Base-by-base conservation (phyloP, 2,329 filamentous ascomycete species). In the Pseudovirgaria hyperparasitica region DNA sequence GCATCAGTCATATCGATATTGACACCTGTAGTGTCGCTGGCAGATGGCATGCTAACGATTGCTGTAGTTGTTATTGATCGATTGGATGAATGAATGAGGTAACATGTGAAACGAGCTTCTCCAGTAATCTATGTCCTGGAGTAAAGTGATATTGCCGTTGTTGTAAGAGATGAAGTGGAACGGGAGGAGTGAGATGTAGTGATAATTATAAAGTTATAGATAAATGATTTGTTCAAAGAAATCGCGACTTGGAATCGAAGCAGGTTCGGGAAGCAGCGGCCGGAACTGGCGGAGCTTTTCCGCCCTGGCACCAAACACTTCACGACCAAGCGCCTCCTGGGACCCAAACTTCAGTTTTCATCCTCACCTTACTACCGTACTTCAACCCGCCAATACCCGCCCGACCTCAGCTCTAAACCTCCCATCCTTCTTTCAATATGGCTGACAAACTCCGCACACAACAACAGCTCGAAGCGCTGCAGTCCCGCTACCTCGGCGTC, bases 361-460 rank as follows among this genome's bases (percentile, higher is more conserved):
- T 16, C 5, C 17, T 9, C 19, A 19, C 27, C 16, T 10, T 18
- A 26, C 15, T 18, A 16, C 19, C 22, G 23, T 22, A 15, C 21
- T 23, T 12, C 27, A 25, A 28, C 19, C 31, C 29, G 37, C 25
- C 28, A 23, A 8, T 22, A 11, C 26, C 15, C 18, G 16, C 12
- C 14, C 22, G 10, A 16, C 18, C 15, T 16, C 20, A n/a, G n/a
- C n/a, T n/a, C 21, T 19, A 22, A n/a, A 22, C 24, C 16, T 18
- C 20, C 11, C 19, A 12, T 8, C 18, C 10, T 24, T 22, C 4
- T 9, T 26, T 14, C 31, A 40, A n/a, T 19, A 57, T 55, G 90
- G 90, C 90, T 57, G 90, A 98, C 64, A 98, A 98, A 62, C 80
- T 98, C 39, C 86, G 90, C 52, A 90, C 84, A 7, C 82, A 93